Conservation (phyloP, 257 asterid genomes). For the Avicennia marina region DNA sequence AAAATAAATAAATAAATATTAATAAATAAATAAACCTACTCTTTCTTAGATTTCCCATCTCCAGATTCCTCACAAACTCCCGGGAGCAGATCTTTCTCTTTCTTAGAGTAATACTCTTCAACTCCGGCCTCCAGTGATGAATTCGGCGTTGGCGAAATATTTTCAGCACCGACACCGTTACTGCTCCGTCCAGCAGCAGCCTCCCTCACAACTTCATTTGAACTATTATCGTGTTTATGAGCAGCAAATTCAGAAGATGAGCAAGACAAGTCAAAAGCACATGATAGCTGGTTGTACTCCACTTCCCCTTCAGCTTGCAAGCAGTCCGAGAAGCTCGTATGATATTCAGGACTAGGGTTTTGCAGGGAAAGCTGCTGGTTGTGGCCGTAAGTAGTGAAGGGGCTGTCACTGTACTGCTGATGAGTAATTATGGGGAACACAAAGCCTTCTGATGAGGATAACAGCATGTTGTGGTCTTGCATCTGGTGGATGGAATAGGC, state of each 20-base stretch:
- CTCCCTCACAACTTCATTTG: background rate
- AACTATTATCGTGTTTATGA: background rate
- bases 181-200: background rate
- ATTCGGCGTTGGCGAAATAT: slow-evolving; percentile 26
- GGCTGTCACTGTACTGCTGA: no score
- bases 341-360: slow-evolving; percentile 19
- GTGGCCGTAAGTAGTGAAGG: no score
- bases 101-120: slow-evolving; percentile 55
- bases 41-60: slow-evolving; percentile 52
- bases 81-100: slow-evolving; percentile 28
- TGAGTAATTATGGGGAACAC: no score
- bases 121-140: slow-evolving; percentile 46
- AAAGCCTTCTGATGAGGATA: no score
- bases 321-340: slow-evolving; percentile 40
- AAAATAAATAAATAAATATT: background rate
- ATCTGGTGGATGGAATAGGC: no score
- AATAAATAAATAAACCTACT: slow-evolving; percentile 32
- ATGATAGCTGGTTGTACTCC: slow-evolving; percentile 45
- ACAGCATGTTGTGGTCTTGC: no score
- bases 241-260: slow-evolving; percentile 24
- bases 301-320: slow-evolving; percentile 44
- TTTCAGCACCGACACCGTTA: slow-evolving; percentile 12
- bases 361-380: no score
- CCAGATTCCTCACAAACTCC: slow-evolving; percentile 33
- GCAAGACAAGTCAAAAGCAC: slow-evolving; percentile 35